Conservation (phyloP, 768 basidiomycete genomes). For the Collybia mongolica region DNA sequence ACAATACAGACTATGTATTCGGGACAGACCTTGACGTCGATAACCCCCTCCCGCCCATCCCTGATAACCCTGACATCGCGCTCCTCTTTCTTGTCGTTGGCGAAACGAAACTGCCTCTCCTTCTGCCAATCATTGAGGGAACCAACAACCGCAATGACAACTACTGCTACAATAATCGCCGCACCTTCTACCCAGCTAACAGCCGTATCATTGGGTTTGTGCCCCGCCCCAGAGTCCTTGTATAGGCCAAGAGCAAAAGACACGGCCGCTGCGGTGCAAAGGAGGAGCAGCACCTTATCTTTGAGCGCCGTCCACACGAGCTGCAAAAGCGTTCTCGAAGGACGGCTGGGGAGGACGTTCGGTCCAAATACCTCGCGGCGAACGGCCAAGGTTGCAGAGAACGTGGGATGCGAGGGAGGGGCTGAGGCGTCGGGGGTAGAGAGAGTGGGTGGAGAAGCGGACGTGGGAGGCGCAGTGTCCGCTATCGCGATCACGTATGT, state of each 20-base stretch:
- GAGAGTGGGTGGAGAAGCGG: conserved; percentile 34
- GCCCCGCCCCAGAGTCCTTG: conserved; percentile 67
- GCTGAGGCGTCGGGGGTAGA: conserved; percentile 12
- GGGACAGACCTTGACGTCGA: conserved; percentile 73
- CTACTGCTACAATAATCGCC: conserved; percentile 73
- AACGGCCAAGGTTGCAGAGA: conserved; percentile 52
- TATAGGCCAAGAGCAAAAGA: conserved; percentile 94
- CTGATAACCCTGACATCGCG: conserved; percentile 86
- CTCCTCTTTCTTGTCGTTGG: conserved; percentile 96
- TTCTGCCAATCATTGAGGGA: conserved; percentile 98
- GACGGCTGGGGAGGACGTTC: conserved; percentile 72
- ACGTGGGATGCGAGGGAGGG: conserved; percentile 22
- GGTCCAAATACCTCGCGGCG: conserved; percentile 69
- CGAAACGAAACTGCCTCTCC: conserved; percentile 87
- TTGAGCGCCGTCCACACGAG: conserved; percentile 87
- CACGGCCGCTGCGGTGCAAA: conserved; percentile 89
- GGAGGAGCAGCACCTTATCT: conserved; percentile 87
- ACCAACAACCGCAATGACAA: conserved; percentile 83
- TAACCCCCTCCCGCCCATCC: conserved; percentile 70
- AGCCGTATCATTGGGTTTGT: no score
- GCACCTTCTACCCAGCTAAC: conserved; percentile 72
- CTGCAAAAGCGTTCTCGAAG: conserved; percentile 64
- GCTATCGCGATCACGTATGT: conserved; percentile 10
- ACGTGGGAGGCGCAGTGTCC: conserved; percentile 11
- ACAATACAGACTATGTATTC: neutral